phyloP scores from a whole-genome alignment of 441 rosid genomes.

The Jatropha multifida region DNA sequence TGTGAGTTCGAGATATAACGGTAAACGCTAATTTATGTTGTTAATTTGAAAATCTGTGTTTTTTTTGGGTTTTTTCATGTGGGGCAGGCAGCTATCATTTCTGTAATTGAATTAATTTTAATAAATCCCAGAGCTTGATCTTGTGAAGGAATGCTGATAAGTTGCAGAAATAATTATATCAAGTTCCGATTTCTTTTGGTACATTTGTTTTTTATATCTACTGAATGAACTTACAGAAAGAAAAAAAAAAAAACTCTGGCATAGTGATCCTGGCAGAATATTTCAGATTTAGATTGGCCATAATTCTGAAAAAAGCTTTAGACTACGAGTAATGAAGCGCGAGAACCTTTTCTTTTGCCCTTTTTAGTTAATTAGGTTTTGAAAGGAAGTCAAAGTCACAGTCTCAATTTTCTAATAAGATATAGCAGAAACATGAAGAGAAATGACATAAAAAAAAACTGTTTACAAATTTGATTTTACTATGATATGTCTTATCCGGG shows the following conservation, averaged over 20 bases:
- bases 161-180: background rate
- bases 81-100: background rate
- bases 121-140: background rate
- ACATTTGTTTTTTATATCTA: background rate
- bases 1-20: background rate
- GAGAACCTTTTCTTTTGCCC: too few relatives aligned
- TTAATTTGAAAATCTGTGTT: background rate
- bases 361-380: too few relatives aligned
- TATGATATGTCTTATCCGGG: too few relatives aligned
- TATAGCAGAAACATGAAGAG: too few relatives aligned
- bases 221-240: background rate
- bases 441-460: too few relatives aligned
- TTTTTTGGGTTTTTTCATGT: too few relatives aligned
- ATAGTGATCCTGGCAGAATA: background rate
- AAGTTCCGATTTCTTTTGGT: background rate
- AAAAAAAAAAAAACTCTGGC: too few relatives aligned
- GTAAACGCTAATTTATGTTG: too few relatives aligned
- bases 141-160: background rate
- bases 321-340: background rate
- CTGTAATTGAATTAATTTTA: background rate
- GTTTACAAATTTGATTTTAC: too few relatives aligned
- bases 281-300: background rate
- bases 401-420: too few relatives aligned
- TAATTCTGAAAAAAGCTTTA: background rate
- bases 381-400: too few relatives aligned